Conservation (phyloP, 352 stramenopile species). For the Globisporangium nunn region DNA sequence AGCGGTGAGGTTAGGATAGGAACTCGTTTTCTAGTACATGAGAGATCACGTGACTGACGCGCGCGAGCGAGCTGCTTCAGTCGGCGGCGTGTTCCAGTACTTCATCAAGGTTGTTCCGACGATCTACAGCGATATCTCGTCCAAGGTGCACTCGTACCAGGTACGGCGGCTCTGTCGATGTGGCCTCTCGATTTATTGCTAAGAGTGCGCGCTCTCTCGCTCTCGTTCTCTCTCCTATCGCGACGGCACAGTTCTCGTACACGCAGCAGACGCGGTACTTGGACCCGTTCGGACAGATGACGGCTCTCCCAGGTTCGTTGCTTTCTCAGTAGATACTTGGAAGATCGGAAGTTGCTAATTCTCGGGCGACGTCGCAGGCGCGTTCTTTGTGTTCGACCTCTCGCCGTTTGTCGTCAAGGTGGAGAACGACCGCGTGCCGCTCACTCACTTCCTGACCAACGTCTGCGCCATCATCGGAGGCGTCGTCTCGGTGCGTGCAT, state of each 20-base stretch:
- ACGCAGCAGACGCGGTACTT: conserved; percentile 78
- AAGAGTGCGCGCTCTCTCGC: not conserved
- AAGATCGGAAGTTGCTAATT: too few relatives aligned
- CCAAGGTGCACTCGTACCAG: conserved; percentile 66
- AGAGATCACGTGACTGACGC: conserved; percentile 4
- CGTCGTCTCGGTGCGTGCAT: conserved; percentile 66
- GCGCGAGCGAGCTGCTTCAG: conserved; percentile 20
- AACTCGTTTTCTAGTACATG: too few relatives aligned
- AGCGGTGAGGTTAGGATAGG: conserved; percentile 20
- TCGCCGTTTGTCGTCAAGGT: conserved; percentile 85
- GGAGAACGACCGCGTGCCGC: conserved; percentile 69
- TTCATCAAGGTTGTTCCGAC: conserved; percentile 87
- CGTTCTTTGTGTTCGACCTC: conserved; percentile 83
- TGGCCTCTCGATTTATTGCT: not conserved
- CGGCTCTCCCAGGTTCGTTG: conserved; percentile 47
- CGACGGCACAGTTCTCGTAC: conserved; percentile 52
- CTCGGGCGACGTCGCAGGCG: conserved; percentile 18
- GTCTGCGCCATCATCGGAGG: conserved; percentile 79
- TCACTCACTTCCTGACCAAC: conserved; percentile 83
- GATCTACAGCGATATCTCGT: conserved; percentile 74
- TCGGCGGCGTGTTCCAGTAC: conserved; percentile 79
- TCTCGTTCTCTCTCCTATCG: not conserved
- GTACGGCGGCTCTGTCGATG: conserved; percentile 9
- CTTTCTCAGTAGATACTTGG: not conserved
- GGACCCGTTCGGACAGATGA: conserved; percentile 55